Conservation (phyloP, 495 filamentous ascomycete genomes). For the Penicillium samsonianum region DNA sequence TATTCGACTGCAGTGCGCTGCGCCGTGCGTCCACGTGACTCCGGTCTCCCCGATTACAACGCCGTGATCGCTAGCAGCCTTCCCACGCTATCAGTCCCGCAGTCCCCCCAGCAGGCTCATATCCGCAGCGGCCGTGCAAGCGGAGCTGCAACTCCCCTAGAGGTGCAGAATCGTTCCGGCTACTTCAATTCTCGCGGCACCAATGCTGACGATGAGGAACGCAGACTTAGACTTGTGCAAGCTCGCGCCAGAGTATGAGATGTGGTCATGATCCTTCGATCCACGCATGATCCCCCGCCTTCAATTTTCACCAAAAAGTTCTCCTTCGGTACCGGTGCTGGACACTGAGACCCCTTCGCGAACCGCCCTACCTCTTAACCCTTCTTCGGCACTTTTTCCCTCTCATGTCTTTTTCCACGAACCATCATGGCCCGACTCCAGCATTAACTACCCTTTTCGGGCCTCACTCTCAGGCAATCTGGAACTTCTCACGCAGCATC, state of each 20-base stretch:
- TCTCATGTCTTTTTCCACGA: neutral
- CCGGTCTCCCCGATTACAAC: slow-evolving; percentile 54
- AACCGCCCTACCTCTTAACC: neutral
- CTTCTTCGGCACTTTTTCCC: neutral
- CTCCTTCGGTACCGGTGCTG: slow-evolving; percentile 4
- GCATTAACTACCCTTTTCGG: neutral
- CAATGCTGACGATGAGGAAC: slow-evolving; percentile 42
- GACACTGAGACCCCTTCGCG: slow-evolving; percentile 3
- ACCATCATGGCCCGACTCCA: neutral
- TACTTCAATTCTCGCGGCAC: slow-evolving; percentile 27
- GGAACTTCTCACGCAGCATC: neutral
- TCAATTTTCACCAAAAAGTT: neutral
- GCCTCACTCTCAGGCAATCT: neutral
- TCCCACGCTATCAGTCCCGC: slow-evolving; percentile 28
- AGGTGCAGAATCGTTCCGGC: slow-evolving; percentile 37
- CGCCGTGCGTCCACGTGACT: slow-evolving; percentile 51
- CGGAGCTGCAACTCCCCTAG: slow-evolving; percentile 31
- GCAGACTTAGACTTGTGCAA: slow-evolving; percentile 43
- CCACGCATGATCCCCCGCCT: neutral
- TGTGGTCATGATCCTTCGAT: neutral
- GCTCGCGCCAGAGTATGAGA: slow-evolving; percentile 37
- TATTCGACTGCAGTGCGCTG: slow-evolving; percentile 75
- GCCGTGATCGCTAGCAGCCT: slow-evolving; percentile 43
- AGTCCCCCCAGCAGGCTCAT: slow-evolving; percentile 48
- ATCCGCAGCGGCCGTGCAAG: slow-evolving; percentile 36